These are phyloP conservation scores for Plasmodium gonderi DNA, from an alignment of 169 alveolate species.

Conservation along the genomic window DNA sequence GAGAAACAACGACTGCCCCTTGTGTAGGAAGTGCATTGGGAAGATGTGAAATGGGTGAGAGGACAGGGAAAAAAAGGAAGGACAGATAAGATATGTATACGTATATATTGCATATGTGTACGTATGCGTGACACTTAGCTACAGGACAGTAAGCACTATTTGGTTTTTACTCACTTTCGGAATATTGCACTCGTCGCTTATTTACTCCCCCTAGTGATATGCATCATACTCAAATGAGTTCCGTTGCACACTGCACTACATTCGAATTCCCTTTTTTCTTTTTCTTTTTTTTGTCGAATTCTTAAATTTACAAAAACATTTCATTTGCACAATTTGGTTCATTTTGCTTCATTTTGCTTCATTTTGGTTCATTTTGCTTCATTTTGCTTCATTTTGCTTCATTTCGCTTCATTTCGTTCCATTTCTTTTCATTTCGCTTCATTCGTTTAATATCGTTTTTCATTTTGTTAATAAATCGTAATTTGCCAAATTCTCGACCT, in stretches of 20 bases:
- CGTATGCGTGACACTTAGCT: too few species aligned
- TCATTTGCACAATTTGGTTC: neutral
- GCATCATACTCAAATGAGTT: neutral
- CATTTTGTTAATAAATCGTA: neutral
- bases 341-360: neutral
- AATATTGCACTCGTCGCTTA: too few species aligned
- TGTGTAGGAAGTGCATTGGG: constrained; percentile 79
- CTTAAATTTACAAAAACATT: neutral
- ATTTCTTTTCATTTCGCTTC: too few species aligned
- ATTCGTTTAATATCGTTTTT: too few species aligned
- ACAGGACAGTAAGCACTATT: too few species aligned
- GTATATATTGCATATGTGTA: neutral
- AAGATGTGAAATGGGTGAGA: constrained; percentile 8
- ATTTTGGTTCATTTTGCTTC: neutral
- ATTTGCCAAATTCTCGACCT: constrained; percentile 1
- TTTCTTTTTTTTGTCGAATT: constrained; percentile 13
- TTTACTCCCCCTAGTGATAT: neutral
- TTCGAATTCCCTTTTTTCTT: neutral
- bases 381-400: too few species aligned
- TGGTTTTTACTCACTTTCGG: neutral
- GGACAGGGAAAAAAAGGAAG: neutral
- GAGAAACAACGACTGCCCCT: constrained; percentile 83
- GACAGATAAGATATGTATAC: neutral
- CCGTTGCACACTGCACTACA: neutral
- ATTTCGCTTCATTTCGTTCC: too few species aligned